Conservation (phyloP, 164 flowering plant species). For the Amborella trichopoda region DNA sequence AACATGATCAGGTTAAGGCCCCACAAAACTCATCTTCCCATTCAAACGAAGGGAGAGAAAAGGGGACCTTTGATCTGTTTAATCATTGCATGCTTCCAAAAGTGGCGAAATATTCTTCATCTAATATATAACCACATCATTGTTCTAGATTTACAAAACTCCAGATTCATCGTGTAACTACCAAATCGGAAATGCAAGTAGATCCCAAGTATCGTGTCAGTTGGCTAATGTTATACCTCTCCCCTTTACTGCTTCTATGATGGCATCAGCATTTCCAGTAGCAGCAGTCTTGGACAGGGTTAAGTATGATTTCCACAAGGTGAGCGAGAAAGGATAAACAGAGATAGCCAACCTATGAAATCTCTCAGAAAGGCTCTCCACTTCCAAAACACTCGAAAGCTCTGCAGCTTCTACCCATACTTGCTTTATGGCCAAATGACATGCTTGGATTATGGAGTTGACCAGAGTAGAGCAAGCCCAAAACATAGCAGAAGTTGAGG, state of each 20-base stretch:
- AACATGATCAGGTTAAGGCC: too few species aligned
- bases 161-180: too few species aligned
- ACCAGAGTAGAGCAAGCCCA: conserved; percentile 66
- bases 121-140: too few species aligned
- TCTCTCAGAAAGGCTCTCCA: conserved; percentile 25
- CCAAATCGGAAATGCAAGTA: background rate
- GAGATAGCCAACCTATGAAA: conserved; percentile 46
- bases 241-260: conserved; percentile 34
- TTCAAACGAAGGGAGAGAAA: too few species aligned
- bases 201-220: too few species aligned
- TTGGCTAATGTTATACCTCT: conserved; percentile 45
- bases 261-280: conserved; percentile 14
- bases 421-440: conserved; percentile 64
- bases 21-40: too few species aligned
- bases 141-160: too few species aligned
- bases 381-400: conserved; percentile 25
- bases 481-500: conserved; percentile 27
- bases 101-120: too few species aligned
- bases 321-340: conserved; percentile 60
- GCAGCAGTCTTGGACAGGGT: conserved; percentile 11
- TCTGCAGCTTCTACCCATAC: conserved; percentile 59
- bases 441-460: conserved; percentile 38
- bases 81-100: too few species aligned
- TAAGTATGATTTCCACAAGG: conserved; percentile 51
- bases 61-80: too few species aligned